A percentile compares a stretch with the other conserved stretches of the same genome.
Conservation (phyloP, 495 filamentous ascomycete species). For the Corynascus novoguineensis region DNA sequence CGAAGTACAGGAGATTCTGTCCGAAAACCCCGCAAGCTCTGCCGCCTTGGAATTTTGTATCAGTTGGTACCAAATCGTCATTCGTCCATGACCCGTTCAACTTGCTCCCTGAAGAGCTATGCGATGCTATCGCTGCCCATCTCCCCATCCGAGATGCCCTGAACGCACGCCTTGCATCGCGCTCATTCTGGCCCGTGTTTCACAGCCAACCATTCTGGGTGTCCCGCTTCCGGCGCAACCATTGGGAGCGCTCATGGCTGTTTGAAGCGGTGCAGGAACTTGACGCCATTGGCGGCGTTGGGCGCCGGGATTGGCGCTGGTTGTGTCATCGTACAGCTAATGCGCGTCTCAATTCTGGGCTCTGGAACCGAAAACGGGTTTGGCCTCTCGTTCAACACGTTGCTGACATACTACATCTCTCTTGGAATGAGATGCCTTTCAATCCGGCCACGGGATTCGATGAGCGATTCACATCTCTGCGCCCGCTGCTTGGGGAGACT, state of each 20-base stretch:
- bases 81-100: neutral
- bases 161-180: neutral
- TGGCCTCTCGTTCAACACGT: neutral
- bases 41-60: neutral
- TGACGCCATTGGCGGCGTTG: neutral
- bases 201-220: slow-evolving; percentile 3
- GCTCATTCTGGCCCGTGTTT: neutral
- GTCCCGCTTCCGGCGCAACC: neutral
- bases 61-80: neutral
- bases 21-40: neutral
- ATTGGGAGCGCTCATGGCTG: neutral
- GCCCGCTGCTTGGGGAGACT: neutral
- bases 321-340: neutral
- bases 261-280: neutral
- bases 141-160: neutral
- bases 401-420: neutral
- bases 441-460: neutral
- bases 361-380: neutral
- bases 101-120: neutral
- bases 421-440: neutral
- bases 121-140: neutral
- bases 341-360: neutral
- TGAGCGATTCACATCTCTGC: neutral
- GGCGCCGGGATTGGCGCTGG: neutral
- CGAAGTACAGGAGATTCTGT: neutral